Conservation (phyloP, 108 stramenopile genomes). For the Skeletonema tropicum region DNA sequence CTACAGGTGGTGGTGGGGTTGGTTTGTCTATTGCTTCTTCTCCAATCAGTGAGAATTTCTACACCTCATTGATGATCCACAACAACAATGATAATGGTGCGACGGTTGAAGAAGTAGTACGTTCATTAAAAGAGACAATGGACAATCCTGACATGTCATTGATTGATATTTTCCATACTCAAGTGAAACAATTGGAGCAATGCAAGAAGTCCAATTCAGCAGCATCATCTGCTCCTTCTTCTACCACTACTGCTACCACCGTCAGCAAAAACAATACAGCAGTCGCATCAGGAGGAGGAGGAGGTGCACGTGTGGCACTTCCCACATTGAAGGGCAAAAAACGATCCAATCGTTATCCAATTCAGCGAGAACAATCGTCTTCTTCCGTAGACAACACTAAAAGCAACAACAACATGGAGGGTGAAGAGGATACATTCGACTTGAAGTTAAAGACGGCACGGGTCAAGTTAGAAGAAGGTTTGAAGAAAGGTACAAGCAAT, state of each 20-base stretch:
- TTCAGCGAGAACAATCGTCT: neutral
- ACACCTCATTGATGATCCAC: slow-evolving; percentile 2
- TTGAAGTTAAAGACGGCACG: slow-evolving; percentile 4
- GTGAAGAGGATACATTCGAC: neutral
- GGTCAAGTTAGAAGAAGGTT: neutral
- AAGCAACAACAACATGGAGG: neutral
- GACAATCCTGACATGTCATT: slow-evolving; percentile 5
- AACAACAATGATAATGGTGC: neutral
- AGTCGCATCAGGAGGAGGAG: neutral
- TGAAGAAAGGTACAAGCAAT: neutral
- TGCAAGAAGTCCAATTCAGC: no score
- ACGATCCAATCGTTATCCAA: neutral
- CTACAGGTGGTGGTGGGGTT: neutral
- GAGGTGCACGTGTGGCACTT: neutral
- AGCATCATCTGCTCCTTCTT: neutral
- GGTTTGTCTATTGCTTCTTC: neutral
- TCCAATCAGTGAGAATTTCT: slow-evolving; percentile 23
- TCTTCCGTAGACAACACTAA: neutral
- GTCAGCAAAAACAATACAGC: neutral
- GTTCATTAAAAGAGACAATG: slow-evolving; percentile 14
- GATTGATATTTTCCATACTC: slow-evolving; percentile 12
- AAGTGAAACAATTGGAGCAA: slow-evolving; percentile 15
- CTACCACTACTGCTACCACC: no score
- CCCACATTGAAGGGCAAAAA: slow-evolving; percentile 3
- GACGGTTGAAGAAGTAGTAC: slow-evolving; percentile 11